Conservation (phyloP, 1,284 basidiomycete species). For the Pisolithus thermaeus region DNA sequence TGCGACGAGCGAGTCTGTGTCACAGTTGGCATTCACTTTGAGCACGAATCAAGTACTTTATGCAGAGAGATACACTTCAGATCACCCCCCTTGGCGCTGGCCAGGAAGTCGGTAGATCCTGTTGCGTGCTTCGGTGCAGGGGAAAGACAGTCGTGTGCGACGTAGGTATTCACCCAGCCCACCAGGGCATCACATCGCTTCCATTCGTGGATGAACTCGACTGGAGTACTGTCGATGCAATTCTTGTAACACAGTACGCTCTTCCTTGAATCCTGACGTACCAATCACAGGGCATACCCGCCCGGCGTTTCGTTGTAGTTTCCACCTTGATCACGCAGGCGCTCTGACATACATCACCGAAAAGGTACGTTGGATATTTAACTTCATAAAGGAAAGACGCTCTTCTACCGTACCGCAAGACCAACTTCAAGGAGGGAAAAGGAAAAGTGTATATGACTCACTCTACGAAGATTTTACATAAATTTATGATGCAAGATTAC, state of each 20-base stretch:
- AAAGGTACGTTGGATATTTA: constrained; percentile 51
- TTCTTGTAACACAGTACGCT: constrained; percentile 88
- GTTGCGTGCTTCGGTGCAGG: constrained; percentile 89
- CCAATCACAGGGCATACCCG: background rate
- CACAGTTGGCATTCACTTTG: background rate
- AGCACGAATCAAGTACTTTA: background rate
- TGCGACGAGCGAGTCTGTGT: background rate
- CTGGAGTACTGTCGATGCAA: constrained; percentile 94
- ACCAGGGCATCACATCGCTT: constrained; percentile 87
- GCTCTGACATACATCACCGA: constrained; percentile 95
- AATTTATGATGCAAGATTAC: constrained; percentile 97
- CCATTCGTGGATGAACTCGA: constrained; percentile 96
- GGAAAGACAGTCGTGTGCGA: constrained; percentile 93
- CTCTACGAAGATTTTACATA: constrained; percentile 94
- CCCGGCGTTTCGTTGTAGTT: constrained; percentile 42
- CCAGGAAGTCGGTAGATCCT: constrained; percentile 75
- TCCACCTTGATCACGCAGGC: constrained; percentile 95
- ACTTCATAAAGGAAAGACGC: background rate
- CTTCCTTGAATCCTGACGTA: background rate
- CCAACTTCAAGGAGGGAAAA: constrained; percentile 87
- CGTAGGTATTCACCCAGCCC: constrained; percentile 92
- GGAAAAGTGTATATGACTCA: constrained; percentile 99
- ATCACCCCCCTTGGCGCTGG: constrained; percentile 2
- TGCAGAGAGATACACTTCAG: background rate
- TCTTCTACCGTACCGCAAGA: constrained; percentile 42